phyloP scores from a whole-genome alignment of 1,284 basidiomycete genomes.

The Fereydounia khargensis region DNA sequence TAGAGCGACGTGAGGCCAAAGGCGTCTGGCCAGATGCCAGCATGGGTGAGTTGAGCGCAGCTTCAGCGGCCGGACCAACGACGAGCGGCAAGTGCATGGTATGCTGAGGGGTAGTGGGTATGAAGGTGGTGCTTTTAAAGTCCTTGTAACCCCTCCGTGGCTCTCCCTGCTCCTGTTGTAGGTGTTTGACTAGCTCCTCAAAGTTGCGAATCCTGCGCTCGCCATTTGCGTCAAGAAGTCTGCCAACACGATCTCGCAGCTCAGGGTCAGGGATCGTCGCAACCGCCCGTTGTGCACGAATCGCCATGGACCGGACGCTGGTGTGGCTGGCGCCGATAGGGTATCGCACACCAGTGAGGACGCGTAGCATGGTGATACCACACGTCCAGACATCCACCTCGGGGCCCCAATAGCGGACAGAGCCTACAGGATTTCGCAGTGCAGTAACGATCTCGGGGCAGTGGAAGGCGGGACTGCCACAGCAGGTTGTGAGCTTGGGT shows the following conservation, averaged over 20 bases:
- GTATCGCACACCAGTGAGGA: conserved; percentile 61
- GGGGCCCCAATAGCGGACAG: conserved; percentile 60
- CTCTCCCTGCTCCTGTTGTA: conserved; percentile 23
- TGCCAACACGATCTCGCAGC: conserved; percentile 59
- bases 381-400: conserved; percentile 66
- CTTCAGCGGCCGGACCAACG: conserved; percentile 28
- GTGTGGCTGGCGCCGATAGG: conserved; percentile 63
- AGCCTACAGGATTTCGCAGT: conserved; percentile 61
- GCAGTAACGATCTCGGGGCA: conserved; percentile 63
- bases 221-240: conserved; percentile 61
- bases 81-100: conserved; percentile 59
- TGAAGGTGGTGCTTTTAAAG: conserved; percentile 62
- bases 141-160: conserved; percentile 37
- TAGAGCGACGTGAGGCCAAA: conserved; percentile 15
- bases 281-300: conserved; percentile 60
- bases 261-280: conserved; percentile 57
- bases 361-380: conserved; percentile 62
- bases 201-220: conserved; percentile 61
- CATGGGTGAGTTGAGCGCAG: conserved; percentile 18
- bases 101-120: conserved; percentile 60
- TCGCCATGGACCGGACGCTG: conserved; percentile 60
- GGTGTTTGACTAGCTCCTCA: conserved; percentile 35
- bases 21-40: conserved; percentile 25
- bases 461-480: conserved; percentile 62
- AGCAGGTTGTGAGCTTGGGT: conserved; percentile 64